A percentile compares a stretch with the other conserved stretches of the same genome.
These are phyloP conservation scores for Amoebophrya sp. DNA, from an alignment of 169 alveolate species.

Conservation along the genomic window DNA sequence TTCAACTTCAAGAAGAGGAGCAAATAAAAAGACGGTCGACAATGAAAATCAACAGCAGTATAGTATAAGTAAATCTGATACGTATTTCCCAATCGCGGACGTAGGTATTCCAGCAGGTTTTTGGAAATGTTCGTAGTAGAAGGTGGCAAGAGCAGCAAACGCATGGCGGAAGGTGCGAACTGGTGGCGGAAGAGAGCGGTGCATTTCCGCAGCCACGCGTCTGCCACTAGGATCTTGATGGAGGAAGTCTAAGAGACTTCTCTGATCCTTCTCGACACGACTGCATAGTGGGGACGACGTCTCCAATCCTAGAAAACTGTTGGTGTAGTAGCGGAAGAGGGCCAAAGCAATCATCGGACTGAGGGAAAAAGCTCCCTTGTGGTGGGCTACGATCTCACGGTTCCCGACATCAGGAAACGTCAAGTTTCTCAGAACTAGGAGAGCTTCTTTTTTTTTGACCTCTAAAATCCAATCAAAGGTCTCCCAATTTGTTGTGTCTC, in stretches of 20 bases:
- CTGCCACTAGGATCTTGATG: too few species aligned
- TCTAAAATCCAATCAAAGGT: background rate
- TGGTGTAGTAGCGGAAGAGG: background rate
- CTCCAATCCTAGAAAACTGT: background rate
- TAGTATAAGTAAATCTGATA: background rate
- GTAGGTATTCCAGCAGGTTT: background rate
- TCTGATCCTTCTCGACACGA: too few species aligned
- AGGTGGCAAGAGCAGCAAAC: background rate
- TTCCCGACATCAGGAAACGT: background rate
- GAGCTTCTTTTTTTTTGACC: background rate
- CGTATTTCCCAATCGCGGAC: background rate
- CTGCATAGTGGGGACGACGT: too few species aligned
- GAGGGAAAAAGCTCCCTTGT: background rate
- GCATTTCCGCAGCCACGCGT: too few species aligned
- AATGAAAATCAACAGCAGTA: background rate
- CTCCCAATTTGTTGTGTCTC: background rate
- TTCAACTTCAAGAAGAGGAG: too few species aligned
- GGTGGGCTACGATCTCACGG: background rate
- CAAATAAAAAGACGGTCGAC: too few species aligned
- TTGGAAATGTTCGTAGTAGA: background rate
- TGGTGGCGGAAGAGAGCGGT: too few species aligned
- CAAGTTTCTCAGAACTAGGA: background rate
- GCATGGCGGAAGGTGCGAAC: background rate
- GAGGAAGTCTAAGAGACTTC: too few species aligned
- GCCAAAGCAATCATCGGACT: background rate